Base-by-base conservation (phyloP, 805 yeast species). In the Metschnikowia bowlesiae region DNA sequence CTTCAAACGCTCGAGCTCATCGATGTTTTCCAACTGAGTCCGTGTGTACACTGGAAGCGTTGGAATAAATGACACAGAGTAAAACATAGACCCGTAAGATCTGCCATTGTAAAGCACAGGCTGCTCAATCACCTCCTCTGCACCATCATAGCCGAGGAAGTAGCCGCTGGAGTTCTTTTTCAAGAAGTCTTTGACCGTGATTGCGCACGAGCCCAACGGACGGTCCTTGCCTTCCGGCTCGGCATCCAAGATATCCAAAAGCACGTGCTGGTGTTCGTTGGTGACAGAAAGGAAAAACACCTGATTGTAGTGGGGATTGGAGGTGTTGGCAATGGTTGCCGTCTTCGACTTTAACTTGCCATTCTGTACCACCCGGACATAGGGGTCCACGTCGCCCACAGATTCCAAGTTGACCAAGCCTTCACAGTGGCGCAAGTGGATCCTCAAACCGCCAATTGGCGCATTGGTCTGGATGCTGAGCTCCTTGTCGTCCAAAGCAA, bases 311-410 rank as follows among this genome's bases (percentile, higher is more conserved):
- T 61, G 57, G 2, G 92, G 91, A 51, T 80, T 70, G 33, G 74
- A 62, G 1, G 82, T 74, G 44, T 80, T 75, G 10, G 81, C 78
- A 56, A 78, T 78, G 49, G 79, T 79, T 1, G 69, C 62, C 2
- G 94, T 82, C 54, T 72, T 75, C 48, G 76, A 85, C 53, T 74
- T 75, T 37, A 79, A 61, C 62, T 79, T 79, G 56, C 85, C 86
- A 59, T 83, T 82, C 51, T 81, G 65, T 35, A 79, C 60, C 8
- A 86, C 74, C 52, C 79, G 75, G 37, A 84, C 81, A 59, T 85
- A 87, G 4, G 95, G 94, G 66, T 87, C 91, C 59, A 86, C 82
- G 50, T 78, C 80, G 49, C 94, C 92, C 46, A 85, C 78, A 13
- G 83, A 76, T 57, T 85, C 87, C 57, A 85, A 67, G 57, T 82